Percentiles rank a stretch among this genome's conserved stretches.
Conservation (phyloP, 129 eudicot species). For the Kitagawia praeruptora region DNA sequence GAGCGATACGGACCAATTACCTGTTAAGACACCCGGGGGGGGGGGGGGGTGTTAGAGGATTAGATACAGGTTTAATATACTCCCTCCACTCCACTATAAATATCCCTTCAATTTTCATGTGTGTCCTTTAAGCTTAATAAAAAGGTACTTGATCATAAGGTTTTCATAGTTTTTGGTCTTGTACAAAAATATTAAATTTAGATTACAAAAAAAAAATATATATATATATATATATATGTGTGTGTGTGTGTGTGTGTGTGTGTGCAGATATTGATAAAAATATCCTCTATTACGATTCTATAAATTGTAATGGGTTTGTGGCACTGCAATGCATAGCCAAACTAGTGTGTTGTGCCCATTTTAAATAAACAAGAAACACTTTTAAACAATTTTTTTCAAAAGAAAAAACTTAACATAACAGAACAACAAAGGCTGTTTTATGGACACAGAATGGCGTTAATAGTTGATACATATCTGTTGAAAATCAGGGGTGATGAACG, state of each 20-base stretch:
- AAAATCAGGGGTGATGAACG: not conserved
- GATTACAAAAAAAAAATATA: not conserved
- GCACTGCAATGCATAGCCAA: not conserved
- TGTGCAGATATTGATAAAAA: not conserved
- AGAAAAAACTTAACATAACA: not conserved
- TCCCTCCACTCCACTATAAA: not conserved
- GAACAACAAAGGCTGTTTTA: not conserved
- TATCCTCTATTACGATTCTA: not conserved
- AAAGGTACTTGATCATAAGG: not conserved
- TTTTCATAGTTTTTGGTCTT: not conserved
- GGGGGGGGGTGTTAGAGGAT: not conserved
- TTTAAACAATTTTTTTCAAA: not conserved
- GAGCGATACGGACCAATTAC: conserved; percentile 99
- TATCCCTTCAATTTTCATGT: not conserved
- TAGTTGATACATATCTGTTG: not conserved
- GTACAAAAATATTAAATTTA: not conserved
- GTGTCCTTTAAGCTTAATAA: not conserved
- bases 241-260: too few relatives aligned
- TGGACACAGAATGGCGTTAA: not conserved
- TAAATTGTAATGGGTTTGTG: not conserved
- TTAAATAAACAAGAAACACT: not conserved
- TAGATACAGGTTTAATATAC: not conserved
- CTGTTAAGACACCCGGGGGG: conserved; percentile 43
- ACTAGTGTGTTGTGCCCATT: not conserved
- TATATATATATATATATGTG: too few relatives aligned